A percentile compares a stretch with the other conserved stretches of the same genome.
Evolutionary conservation across 345 rosid genomes (phyloP).

Genomic region (Corymbia maculata): DNA sequence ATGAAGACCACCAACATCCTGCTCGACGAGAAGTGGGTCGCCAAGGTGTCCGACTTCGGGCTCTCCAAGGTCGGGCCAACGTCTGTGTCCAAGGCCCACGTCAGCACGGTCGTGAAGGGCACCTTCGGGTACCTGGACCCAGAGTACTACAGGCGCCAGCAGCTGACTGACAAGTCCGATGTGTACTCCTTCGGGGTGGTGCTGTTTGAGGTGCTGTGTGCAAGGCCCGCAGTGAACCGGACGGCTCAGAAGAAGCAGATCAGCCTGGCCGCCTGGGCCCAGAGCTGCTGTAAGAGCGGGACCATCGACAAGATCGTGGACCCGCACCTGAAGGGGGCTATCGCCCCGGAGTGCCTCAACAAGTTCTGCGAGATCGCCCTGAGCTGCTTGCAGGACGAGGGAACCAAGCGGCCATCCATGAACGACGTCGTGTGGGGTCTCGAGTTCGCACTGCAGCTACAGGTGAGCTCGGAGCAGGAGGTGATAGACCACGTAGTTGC

Average conservation of each 20-base stretch:
- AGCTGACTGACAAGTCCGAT: slow-evolving; percentile 15
- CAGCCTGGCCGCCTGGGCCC: slow-evolving; percentile 6
- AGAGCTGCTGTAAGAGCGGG: neutral
- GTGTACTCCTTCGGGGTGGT: slow-evolving; percentile 26
- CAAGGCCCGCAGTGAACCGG: neutral
- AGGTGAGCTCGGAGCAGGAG: neutral
- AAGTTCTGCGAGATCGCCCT: slow-evolving; percentile 33
- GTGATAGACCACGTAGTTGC: neutral
- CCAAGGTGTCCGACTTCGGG: slow-evolving; percentile 15
- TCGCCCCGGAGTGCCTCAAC: slow-evolving; percentile 2
- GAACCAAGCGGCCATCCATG: slow-evolving; percentile 26
- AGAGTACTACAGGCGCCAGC: slow-evolving; percentile 2
- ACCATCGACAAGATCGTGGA: slow-evolving; percentile 5
- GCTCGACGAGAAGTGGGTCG: slow-evolving; percentile 8
- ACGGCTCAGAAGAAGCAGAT: neutral
- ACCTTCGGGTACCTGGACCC: slow-evolving; percentile 19
- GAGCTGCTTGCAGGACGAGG: slow-evolving; percentile 22
- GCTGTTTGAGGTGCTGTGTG: slow-evolving; percentile 16
- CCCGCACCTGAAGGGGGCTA: slow-evolving; percentile 1
- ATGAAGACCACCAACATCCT: slow-evolving; percentile 13
- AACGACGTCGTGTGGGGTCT: slow-evolving; percentile 27
- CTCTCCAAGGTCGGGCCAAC: slow-evolving; percentile 11
- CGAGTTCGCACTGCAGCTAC: slow-evolving; percentile 23
- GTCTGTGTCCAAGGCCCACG: neutral
- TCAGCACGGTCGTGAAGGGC: slow-evolving; percentile 11